Evolutionary conservation across 1,284 basidiomycete species (phyloP), one percentile per base, ranked within the genome.

Genomic region (Rhodotorula sp.): DNA sequence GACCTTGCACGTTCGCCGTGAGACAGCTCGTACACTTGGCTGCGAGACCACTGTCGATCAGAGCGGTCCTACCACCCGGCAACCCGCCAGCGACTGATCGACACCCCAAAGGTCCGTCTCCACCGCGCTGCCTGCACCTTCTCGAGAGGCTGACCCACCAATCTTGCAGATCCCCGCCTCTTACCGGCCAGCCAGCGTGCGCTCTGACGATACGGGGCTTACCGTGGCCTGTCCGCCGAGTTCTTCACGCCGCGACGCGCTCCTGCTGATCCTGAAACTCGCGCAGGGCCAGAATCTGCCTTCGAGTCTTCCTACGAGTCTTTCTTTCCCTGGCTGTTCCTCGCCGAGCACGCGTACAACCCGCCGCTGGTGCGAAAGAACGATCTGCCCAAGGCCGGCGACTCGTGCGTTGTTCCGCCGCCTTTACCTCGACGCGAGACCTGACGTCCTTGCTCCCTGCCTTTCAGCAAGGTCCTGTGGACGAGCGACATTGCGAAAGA

Each of bases 21-120:
- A 7, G 7, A 27, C 72, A 90, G 89, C 79, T 88, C 91, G 80
- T 85, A 89, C 78, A 83, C 89, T 57, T 91, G 89, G 87, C 82
- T 92, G 41, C 84, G 88, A 17, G 91, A 92, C 80, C 95, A 98
- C 79, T 99, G 96, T 80, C 87, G 94, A 48, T 97, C 94, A 81
- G 81, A 90, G 0, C 82, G 88, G 61, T 97, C 94, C 81, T 96
- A 91, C 80, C 96, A 98, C 81, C 84, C 89, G 0, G 81, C 89
- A 70, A 98, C 96, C 14, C 96, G 93, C 80, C 96, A 98, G 81
- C 86, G 96, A 16, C 82, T 97, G 17, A 84, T 94, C 61, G 89
- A 93, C 78, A 93, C 95, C 0, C 92, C 90, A 72, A 87, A 91
- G 71, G 93, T 90, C 74, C 50, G 85, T 78, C 25, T 2, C 21